phyloP scores from a whole-genome alignment of 2,329 filamentous ascomycete species.

The Alternaria atra region DNA sequence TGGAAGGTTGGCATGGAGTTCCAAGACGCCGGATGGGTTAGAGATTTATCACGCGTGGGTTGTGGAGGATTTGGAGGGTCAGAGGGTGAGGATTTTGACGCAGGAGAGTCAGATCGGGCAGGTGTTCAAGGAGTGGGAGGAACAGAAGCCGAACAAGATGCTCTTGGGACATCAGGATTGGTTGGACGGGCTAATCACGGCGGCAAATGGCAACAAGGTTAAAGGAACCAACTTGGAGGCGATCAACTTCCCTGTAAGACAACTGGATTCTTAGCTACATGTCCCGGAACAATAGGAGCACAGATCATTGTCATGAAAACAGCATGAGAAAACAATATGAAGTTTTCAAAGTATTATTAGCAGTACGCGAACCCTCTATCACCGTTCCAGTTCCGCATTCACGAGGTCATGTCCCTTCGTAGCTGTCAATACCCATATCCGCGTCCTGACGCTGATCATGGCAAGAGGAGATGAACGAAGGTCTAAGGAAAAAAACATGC shows the following conservation, averaged over 20 bases:
- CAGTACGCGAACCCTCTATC: constrained; percentile 23
- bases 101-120: constrained; percentile 49
- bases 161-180: constrained; percentile 51
- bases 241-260: constrained; percentile 17
- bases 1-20: constrained; percentile 30
- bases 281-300: constrained; percentile 27
- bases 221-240: constrained; percentile 32
- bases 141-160: constrained; percentile 47
- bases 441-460: constrained; percentile 23
- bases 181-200: constrained; percentile 46
- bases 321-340: not conserved
- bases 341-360: constrained; percentile 29
- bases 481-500: constrained; percentile 10
- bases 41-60: constrained; percentile 51
- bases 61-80: constrained; percentile 43
- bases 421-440: constrained; percentile 23
- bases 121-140: constrained; percentile 36
- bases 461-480: constrained; percentile 20
- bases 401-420: constrained; percentile 23
- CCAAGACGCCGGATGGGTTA: constrained; percentile 33
- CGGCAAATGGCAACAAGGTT: constrained; percentile 28
- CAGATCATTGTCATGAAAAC: not conserved
- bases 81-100: constrained; percentile 46
- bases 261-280: constrained; percentile 31
- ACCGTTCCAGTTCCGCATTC: constrained; percentile 12